These are phyloP conservation scores for Conoideocrella luteorostrata DNA, from an alignment of 2,329 filamentous ascomycete genomes.

Conservation along the genomic window DNA sequence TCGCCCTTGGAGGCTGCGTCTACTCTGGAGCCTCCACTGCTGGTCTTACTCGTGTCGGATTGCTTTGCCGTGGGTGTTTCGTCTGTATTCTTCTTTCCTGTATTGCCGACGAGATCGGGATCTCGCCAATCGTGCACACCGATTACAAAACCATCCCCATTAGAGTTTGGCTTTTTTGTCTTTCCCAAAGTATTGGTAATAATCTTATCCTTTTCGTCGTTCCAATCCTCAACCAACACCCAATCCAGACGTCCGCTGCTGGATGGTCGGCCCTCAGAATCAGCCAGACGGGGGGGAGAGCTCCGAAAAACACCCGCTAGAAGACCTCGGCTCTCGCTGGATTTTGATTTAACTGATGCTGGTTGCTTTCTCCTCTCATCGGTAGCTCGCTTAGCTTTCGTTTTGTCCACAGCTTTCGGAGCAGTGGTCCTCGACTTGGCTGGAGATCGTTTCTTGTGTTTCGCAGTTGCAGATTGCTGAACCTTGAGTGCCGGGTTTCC, in stretches of 20 bases:
- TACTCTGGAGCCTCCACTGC: not conserved
- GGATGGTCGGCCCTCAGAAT: conserved; percentile 57
- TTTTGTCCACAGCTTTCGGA: conserved; percentile 18
- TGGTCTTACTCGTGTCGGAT: conserved; percentile 3
- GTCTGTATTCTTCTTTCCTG: conserved; percentile 2
- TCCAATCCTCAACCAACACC: conserved; percentile 62
- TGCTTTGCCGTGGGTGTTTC: conserved; percentile 2
- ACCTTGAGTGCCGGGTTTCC: conserved; percentile 50
- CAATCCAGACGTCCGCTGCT: conserved; percentile 70
- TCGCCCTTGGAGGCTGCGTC: not conserved
- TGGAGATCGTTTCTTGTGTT: conserved; percentile 22
- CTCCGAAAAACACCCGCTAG: conserved; percentile 11
- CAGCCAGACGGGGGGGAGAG: conserved; percentile 20
- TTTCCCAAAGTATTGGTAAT: conserved; percentile 33
- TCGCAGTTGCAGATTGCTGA: conserved; percentile 38
- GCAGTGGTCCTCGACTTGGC: conserved; percentile 24
- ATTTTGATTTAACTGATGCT: conserved; percentile 14
- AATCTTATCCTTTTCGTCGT: conserved; percentile 43
- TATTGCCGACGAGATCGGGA: conserved; percentile 44
- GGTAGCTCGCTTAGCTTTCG: conserved; percentile 20
- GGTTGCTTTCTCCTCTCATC: conserved; percentile 18
- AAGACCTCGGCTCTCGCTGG: not conserved
- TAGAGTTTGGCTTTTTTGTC: conserved; percentile 14
- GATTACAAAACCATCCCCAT: conserved; percentile 58
- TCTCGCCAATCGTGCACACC: conserved; percentile 86